phyloP scores from a whole-genome alignment of 371 early-diverging fungal species.

The Actinomucor elegans region DNA sequence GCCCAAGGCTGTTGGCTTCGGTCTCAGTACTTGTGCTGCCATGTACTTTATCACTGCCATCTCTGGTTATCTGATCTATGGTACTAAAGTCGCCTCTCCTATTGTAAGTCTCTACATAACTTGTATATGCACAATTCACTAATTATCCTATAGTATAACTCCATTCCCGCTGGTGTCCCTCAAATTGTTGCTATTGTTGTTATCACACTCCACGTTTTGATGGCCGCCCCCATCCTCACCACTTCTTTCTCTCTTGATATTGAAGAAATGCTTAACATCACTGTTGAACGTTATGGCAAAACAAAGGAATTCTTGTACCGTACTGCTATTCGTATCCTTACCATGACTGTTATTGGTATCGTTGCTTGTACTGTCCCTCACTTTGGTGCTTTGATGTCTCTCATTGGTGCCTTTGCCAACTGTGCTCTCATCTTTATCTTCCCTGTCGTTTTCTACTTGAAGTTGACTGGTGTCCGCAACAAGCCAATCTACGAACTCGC shows the following conservation, averaged over 20 bases:
- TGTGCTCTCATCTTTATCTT: conserved; percentile 81
- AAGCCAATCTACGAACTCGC: conserved; percentile 59
- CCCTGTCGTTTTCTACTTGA: conserved; percentile 79
- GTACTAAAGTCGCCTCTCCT: conserved; percentile 65
- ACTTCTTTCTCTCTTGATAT: conserved; percentile 73
- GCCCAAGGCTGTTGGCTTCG: conserved; percentile 66
- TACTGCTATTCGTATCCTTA: conserved; percentile 13
- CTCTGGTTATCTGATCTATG: conserved; percentile 84
- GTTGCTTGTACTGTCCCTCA: conserved; percentile 75
- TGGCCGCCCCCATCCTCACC: conserved; percentile 76
- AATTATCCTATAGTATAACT: no score
- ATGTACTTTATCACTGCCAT: conserved; percentile 79
- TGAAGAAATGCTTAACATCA: conserved; percentile 55
- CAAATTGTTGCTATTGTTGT: conserved; percentile 60
- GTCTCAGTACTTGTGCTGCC: conserved; percentile 67
- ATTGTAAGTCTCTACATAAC: no score
- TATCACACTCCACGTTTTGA: conserved; percentile 76
- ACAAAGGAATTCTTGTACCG: conserved; percentile 19
- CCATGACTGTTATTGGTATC: conserved; percentile 39
- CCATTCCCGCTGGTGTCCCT: conserved; percentile 63
- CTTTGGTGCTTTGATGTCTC: conserved; percentile 80
- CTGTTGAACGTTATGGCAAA: conserved; percentile 42
- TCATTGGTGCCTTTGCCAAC: conserved; percentile 80
- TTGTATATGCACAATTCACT: no score
- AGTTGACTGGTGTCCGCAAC: conserved; percentile 66